These are phyloP conservation scores for Heterobasidion parviporum DNA, from an alignment of 1,284 basidiomycete species.

Conservation along the genomic window DNA sequence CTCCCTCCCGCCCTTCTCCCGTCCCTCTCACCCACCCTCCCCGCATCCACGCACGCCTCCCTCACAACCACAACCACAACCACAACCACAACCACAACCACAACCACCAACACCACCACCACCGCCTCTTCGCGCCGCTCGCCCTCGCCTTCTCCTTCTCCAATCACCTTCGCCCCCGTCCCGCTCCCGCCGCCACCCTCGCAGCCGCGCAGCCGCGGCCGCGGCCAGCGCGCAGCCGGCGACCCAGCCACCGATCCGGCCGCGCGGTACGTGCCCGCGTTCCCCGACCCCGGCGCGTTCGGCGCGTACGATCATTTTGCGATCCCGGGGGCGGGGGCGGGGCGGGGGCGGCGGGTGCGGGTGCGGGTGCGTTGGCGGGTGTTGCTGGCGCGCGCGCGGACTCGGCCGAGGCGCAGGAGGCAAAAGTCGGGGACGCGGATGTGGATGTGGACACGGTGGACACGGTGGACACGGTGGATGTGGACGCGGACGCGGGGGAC, in stretches of 20 bases:
- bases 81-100: not conserved
- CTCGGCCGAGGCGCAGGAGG: not conserved
- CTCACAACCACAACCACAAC: constrained; percentile 1
- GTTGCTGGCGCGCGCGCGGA: not conserved
- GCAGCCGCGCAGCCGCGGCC: not conserved
- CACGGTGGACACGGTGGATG: not conserved
- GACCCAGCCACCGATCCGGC: no score
- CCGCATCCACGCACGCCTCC: not conserved
- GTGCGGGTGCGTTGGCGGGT: not conserved
- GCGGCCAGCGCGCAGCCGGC: not conserved
- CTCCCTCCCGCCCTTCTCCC: not conserved
- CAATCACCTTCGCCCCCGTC: constrained; percentile 10
- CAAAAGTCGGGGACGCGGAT: not conserved
- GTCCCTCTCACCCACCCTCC: not conserved
- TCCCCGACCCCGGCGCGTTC: not conserved
- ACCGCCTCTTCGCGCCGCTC: constrained; percentile 1
- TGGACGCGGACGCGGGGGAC: not conserved
- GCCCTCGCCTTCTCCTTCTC: constrained; percentile 5
- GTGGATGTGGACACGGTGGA: not conserved
- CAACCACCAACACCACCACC: not conserved
- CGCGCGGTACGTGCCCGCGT: not conserved
- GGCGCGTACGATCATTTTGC: not conserved
- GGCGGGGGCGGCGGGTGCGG: not conserved
- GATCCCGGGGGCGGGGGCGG: not conserved
- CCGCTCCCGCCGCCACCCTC: not conserved